Base-by-base conservation (phyloP, 2,329 filamentous ascomycete genomes). In the Corynespora cassiicola region DNA sequence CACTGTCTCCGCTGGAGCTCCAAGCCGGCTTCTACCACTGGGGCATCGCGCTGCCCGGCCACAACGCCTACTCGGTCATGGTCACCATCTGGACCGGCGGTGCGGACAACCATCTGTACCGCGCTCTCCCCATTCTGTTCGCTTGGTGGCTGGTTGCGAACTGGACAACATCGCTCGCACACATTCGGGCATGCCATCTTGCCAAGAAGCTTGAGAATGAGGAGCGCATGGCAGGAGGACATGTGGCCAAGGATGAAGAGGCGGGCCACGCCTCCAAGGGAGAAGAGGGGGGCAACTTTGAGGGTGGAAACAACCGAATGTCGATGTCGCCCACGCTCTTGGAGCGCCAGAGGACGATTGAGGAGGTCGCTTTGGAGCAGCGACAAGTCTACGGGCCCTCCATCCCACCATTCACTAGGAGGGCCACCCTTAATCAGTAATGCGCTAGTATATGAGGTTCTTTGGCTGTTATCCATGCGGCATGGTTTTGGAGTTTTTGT, bases 21-120 rank as follows among this genome's bases (percentile, higher is more conserved):
- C 63, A 64, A 0, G 61, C 75, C 0, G 66, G 42, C 0, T 76
- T 75, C 36, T 76, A 70, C 43, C 57, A 53, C 29, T 61, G 70
- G 47, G 68, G 66, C 5, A 71, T 72, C 29, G 63, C 59, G 0
- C 50, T 75, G 1, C 73, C 74, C 2, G 67, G 70, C 3, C 64
- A 74, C 42, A 57, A 68, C 20, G 52, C 68, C 9, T 76, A 72
- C 45, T 60, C 71, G 32, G 41, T 70, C 1, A 53, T 76, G 8
- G 50, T 72, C 3, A 63, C 75, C 27, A 70, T 75, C 31, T 76
- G 72, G 72, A 70, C 68, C 1, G 43, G 60, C 4, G 71, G 73
- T 0, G 75, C 70, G 36, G 68, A 72, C 25, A 69, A 69, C 4
- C 50, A 63, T 22, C 59, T 75, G 1, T 50, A 61, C 20, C 67